These are phyloP conservation scores for Quercus tomentella DNA, from an alignment of 331 rosid species.

Conservation along the genomic window DNA sequence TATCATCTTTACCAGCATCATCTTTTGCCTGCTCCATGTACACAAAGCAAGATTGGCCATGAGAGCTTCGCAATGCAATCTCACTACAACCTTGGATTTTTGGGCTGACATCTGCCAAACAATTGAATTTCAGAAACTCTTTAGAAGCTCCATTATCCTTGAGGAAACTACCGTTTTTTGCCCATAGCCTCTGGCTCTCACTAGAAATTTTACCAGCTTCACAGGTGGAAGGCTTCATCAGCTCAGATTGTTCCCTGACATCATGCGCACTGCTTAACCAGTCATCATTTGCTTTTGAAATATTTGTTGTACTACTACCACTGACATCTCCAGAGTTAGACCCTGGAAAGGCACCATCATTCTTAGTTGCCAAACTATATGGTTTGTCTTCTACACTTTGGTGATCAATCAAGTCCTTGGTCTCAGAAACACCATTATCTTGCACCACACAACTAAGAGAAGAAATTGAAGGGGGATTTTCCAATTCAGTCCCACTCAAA, in stretches of 20 bases:
- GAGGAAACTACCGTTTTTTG: slow-evolving; percentile 5
- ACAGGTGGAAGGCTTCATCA: slow-evolving; percentile 13
- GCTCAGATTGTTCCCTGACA: slow-evolving; percentile 27
- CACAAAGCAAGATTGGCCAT: slow-evolving; percentile 4
- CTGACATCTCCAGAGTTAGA: slow-evolving; percentile 12
- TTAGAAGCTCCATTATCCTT: slow-evolving; percentile 22
- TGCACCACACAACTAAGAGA: slow-evolving; percentile 1
- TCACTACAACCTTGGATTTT: slow-evolving; percentile 15
- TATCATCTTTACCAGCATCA: slow-evolving; percentile 15
- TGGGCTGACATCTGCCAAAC: slow-evolving; percentile 20
- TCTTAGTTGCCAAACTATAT: slow-evolving; percentile 5
- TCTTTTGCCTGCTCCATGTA: slow-evolving; percentile 18
- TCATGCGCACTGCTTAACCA: slow-evolving; percentile 14
- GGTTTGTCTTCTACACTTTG: slow-evolving; percentile 28
- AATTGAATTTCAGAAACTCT: slow-evolving; percentile 23
- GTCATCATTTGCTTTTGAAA: slow-evolving; percentile 6
- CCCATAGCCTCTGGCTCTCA: slow-evolving; percentile 28
- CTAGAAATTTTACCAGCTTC: slow-evolving; percentile 20
- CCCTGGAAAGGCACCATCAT: slow-evolving; percentile 21
- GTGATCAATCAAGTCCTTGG: slow-evolving; percentile 4
- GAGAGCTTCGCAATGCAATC: slow-evolving; percentile 17
- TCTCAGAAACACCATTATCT: background rate
- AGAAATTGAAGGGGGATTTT: background rate
- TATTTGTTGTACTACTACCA: slow-evolving; percentile 1
- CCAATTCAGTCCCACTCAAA: background rate